These are phyloP conservation scores for Thecaphora thlaspeos DNA, from an alignment of 1,284 basidiomycete genomes.

Conservation along the genomic window DNA sequence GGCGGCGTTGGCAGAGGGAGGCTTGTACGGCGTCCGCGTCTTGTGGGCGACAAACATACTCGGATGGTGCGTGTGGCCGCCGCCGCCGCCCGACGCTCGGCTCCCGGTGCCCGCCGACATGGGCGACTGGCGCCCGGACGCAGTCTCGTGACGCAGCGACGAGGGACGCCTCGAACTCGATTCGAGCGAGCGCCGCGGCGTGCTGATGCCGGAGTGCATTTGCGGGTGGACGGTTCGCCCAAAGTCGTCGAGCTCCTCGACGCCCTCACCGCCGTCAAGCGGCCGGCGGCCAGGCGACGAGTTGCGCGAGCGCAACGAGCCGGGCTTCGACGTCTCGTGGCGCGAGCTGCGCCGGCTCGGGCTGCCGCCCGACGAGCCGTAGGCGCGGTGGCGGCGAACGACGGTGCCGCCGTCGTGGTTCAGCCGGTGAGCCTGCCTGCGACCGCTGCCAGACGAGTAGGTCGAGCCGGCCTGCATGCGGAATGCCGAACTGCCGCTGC, in stretches of 20 bases:
- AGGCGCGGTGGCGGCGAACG: constrained; percentile 40
- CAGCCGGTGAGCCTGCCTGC: constrained; percentile 21
- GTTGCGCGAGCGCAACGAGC: constrained; percentile 27
- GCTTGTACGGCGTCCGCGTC: constrained; percentile 44
- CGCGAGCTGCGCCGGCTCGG: constrained; percentile 29
- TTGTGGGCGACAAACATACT: constrained; percentile 51
- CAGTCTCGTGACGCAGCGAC: neutral
- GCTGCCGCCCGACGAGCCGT: constrained; percentile 28
- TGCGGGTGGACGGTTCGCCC: constrained; percentile 4
- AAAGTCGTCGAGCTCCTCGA: neutral
- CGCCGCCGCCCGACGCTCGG: no score
- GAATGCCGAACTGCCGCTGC: constrained; percentile 33
- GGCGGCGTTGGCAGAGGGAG: constrained; percentile 45
- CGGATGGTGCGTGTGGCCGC: constrained; percentile 7
- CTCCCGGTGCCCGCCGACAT: neutral
- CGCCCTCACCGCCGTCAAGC: neutral
- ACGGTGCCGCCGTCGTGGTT: constrained; percentile 41
- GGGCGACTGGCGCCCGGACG: neutral
- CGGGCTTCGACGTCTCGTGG: constrained; percentile 26
- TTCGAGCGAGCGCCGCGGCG: constrained; percentile 30
- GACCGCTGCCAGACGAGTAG: constrained; percentile 36
- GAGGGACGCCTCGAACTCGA: neutral
- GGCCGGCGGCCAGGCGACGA: constrained; percentile 17
- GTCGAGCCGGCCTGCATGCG: constrained; percentile 19
- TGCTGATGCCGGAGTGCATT: constrained; percentile 19